Evolutionary conservation across 805 yeast species (phyloP).

Genomic region (Torulaspora delbrueckii): DNA sequence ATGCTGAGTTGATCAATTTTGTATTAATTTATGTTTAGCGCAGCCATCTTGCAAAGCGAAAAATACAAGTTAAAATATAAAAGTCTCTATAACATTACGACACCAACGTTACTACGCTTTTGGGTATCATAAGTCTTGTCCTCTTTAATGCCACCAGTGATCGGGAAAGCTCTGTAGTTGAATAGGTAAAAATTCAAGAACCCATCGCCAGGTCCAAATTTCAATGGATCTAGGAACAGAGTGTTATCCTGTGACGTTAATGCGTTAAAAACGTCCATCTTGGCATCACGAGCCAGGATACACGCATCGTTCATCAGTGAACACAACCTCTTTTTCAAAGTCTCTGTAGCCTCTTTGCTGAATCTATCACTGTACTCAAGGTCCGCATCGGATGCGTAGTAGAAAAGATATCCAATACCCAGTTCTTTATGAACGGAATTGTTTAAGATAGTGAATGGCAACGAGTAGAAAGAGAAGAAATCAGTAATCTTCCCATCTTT

Average conservation of each 20-base stretch:
- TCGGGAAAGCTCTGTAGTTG: conserved; percentile 79
- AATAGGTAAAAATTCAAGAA: conserved; percentile 83
- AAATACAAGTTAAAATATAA: not conserved
- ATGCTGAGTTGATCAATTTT: not conserved
- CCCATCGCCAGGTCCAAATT: conserved; percentile 94
- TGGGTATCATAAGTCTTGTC: conserved; percentile 49
- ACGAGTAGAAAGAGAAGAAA: conserved; percentile 80
- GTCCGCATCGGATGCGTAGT: conserved; percentile 75
- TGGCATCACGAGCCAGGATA: conserved; percentile 57
- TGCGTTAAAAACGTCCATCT: conserved; percentile 91
- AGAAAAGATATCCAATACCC: conserved; percentile 83
- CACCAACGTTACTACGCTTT: conserved; percentile 78
- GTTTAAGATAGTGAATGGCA: conserved; percentile 79
- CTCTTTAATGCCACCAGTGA: conserved; percentile 71
- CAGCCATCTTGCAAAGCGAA: conserved; percentile 4
- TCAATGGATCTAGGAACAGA: conserved; percentile 70
- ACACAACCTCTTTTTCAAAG: conserved; percentile 54
- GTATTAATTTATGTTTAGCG: conserved; percentile 4
- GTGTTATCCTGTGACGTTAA: conserved; percentile 87
- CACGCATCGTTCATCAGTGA: conserved; percentile 68
- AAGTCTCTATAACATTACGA: conserved; percentile 55
- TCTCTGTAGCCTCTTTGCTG: conserved; percentile 38
- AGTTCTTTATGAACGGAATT: conserved; percentile 59
- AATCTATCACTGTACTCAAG: conserved; percentile 38
- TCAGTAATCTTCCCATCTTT: conserved; percentile 66